Evolutionary conservation across 2,329 filamentous ascomycete species (phyloP).

Genomic region (Sporothrix brunneoviolacea): DNA sequence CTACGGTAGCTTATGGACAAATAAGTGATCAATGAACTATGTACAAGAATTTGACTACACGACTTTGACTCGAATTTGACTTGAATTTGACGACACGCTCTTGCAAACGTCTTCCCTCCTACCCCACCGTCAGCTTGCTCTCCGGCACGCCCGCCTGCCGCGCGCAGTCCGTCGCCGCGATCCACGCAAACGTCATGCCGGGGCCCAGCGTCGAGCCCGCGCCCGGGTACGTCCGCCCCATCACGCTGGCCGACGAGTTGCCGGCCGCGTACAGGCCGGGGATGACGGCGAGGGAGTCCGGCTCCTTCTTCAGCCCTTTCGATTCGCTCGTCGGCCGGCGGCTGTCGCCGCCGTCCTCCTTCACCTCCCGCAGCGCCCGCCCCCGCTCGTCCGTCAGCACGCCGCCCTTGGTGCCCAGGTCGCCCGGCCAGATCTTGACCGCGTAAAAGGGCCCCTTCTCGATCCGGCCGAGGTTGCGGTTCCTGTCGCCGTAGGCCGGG

Average conservation of each 20-base stretch:
- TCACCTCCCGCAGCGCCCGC: conserved; percentile 17
- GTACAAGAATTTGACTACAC: not conserved
- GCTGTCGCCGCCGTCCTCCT: too few relatives aligned
- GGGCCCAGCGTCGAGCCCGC: conserved; percentile 31
- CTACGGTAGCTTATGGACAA: not conserved
- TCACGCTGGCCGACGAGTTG: conserved; percentile 28
- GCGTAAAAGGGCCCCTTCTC: conserved; percentile 28
- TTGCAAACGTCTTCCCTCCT: too few relatives aligned
- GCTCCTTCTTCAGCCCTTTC: too few relatives aligned
- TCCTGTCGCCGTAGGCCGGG: conserved; percentile 39
- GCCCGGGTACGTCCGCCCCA: conserved; percentile 29
- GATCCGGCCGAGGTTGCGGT: conserved; percentile 27
- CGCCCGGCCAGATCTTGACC: conserved; percentile 28
- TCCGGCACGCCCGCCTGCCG: conserved; percentile 1
- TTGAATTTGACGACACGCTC: too few relatives aligned
- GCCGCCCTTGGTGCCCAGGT: conserved; percentile 33
- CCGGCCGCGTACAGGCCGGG: conserved; percentile 67
- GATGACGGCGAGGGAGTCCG: too few relatives aligned
- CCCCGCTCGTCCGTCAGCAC: conserved; percentile 28
- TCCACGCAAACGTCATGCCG: conserved; percentile 30
- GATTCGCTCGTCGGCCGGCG: too few relatives aligned
- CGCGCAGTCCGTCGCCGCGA: conserved; percentile 19
- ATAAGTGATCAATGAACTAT: not conserved
- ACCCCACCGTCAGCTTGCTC: not conserved
- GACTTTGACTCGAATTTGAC: too few relatives aligned